Conservation (phyloP, 2,329 filamentous ascomycete genomes). For the Penicillium sp. region DNA sequence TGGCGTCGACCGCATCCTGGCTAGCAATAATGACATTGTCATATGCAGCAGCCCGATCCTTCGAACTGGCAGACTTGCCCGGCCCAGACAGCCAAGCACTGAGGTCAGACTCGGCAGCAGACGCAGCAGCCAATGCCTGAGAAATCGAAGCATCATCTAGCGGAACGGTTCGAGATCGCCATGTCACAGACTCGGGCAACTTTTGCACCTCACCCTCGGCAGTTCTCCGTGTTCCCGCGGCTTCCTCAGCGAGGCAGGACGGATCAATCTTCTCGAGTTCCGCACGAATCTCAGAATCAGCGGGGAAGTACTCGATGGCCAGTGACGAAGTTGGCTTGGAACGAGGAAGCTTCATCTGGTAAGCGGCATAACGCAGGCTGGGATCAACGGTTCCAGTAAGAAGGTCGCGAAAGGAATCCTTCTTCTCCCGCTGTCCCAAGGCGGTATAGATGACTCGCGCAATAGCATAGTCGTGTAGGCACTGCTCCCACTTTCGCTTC, state of each 20-base stretch:
- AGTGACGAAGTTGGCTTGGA: conserved; percentile 80
- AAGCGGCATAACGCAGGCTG: conserved; percentile 90
- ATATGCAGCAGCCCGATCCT: conserved; percentile 80
- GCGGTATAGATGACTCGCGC: conserved; percentile 81
- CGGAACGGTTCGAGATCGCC: conserved; percentile 81
- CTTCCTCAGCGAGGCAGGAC: conserved; percentile 63
- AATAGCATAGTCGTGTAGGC: conserved; percentile 73
- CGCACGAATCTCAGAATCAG: conserved; percentile 60
- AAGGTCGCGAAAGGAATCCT: conserved; percentile 82
- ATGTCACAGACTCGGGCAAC: conserved; percentile 74
- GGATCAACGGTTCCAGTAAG: conserved; percentile 85
- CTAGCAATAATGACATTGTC: conserved; percentile 87
- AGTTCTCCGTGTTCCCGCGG: conserved; percentile 51
- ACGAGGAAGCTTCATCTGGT: conserved; percentile 83
- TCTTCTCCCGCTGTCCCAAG: conserved; percentile 64
- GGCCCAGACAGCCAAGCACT: conserved; percentile 49
- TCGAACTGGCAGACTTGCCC: conserved; percentile 44
- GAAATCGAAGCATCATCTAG: conserved; percentile 94
- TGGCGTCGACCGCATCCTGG: conserved; percentile 91
- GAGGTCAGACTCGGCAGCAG: conserved; percentile 56
- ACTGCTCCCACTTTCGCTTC: conserved; percentile 80
- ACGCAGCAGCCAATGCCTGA: conserved; percentile 73
- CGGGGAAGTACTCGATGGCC: conserved; percentile 75
- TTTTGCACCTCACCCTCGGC: conserved; percentile 49
- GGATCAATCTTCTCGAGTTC: conserved; percentile 72